phyloP scores from a whole-genome alignment of 441 rosid species.

The Cnidoscolus chayamansa region DNA sequence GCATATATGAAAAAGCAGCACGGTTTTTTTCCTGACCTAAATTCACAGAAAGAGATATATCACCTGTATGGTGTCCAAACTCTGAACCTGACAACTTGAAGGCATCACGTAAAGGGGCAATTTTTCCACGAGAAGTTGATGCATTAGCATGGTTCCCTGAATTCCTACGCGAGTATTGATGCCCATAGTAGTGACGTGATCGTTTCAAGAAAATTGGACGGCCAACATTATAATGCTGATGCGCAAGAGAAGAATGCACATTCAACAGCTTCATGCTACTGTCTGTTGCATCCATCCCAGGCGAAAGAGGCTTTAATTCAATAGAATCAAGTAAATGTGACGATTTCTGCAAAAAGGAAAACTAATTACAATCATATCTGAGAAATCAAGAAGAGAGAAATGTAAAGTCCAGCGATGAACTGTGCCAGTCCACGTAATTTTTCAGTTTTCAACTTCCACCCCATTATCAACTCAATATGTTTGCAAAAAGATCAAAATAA shows the following conservation, averaged over 20 bases:
- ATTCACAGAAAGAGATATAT: conserved; percentile 1
- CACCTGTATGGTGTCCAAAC: conserved; percentile 35
- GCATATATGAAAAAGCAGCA: background rate
- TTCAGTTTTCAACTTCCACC: background rate
- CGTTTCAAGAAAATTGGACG: conserved; percentile 53
- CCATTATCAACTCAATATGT: background rate
- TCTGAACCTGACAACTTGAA: conserved; percentile 41
- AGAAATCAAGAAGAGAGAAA: background rate
- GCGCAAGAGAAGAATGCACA: conserved; percentile 32
- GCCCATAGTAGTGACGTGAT: conserved; percentile 50
- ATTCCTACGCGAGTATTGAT: conserved; percentile 53
- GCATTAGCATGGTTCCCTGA: conserved; percentile 37
- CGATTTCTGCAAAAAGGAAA: conserved; percentile 34
- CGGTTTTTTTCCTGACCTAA: too few relatives aligned
- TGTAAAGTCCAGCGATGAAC: background rate
- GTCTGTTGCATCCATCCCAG: conserved; percentile 37
- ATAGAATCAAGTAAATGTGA: conserved; percentile 31
- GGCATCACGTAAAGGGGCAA: conserved; percentile 27
- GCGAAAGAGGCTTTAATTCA: conserved; percentile 32
- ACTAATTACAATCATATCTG: background rate
- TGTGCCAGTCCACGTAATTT: background rate
- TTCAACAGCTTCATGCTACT: conserved; percentile 34
- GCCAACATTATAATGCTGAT: conserved; percentile 41
- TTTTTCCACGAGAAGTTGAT: conserved; percentile 46
- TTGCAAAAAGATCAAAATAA: background rate